Conservation (phyloP, 176 grass and related monocot species). For the Oryza rufipogon region DNA sequence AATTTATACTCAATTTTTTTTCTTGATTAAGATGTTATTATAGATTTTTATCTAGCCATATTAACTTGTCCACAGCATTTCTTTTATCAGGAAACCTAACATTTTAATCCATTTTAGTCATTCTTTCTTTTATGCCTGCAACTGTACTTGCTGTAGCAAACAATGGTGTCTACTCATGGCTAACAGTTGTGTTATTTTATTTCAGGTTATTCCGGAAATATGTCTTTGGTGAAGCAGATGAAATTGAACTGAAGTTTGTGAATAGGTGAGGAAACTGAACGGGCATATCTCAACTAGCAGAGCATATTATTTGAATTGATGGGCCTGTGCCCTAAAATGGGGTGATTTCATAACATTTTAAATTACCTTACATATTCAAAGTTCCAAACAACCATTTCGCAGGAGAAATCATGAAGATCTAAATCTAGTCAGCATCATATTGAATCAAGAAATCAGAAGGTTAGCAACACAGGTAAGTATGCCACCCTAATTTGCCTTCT, state of each 20-base stretch:
- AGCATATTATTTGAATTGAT: constrained; percentile 28
- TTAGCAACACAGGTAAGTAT: constrained; percentile 83
- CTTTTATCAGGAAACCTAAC: not conserved
- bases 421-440: constrained; percentile 84
- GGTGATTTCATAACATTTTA: not conserved
- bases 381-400: constrained; percentile 39
- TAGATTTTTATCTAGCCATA: not conserved
- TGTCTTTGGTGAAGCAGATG: constrained; percentile 97
- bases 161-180: not conserved
- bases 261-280: constrained; percentile 63
- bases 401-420: constrained; percentile 96
- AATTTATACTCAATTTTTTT: not conserved
- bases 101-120: not conserved
- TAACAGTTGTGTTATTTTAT: constrained; percentile 31
- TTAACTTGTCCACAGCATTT: not conserved
- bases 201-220: constrained; percentile 93
- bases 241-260: constrained; percentile 99
- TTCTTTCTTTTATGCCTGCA: not conserved
- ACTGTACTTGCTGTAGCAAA: constrained; percentile 11
- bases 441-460: constrained; percentile 98
- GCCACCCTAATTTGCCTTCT: not conserved
- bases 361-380: constrained; percentile 2
- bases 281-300: constrained; percentile 4
- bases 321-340: constrained; percentile 1
- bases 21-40: not conserved